Base-by-base conservation (phyloP, 1,139 yeast species). In the Lodderomyces beijingensis region DNA sequence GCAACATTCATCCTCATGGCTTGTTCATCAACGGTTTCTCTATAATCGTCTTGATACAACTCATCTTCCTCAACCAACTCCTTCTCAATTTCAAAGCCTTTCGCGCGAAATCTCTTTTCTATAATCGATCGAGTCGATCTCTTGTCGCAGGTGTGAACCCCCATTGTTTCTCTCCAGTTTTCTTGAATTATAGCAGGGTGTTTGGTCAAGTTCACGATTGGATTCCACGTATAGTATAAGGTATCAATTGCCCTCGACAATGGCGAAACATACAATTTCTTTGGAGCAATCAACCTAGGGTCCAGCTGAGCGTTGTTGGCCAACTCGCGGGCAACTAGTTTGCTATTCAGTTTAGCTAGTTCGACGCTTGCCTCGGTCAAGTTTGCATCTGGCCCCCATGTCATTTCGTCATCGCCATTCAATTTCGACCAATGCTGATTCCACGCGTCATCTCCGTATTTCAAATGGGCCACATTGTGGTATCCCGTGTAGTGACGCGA, bases 401-500 rank as follows among this genome's bases (percentile, higher is more conserved):
- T 62, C 6, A 62, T 52, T 24, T 59, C 55, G 5, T 70, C 74
- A 41, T 68, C 72, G 1, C 72, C 71, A 32, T 54, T 57, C 30
- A 62, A 42, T 34, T 57, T 62, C 30, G 66, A 60, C 70, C 72
- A 68, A 40, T 66, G 44, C 16, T 55, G 57, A 38, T 67, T 63
- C 74, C 74, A 68, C 3, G 47, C 64, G 24, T 59, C 50, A 32
- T 67, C 59, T 3, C 74, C 74, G 37, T 67, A 67, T 37, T 56
- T 53, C 12, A 55, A 34, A 41, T 66, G 69, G 27, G 70, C 73
- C 39, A 65, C 44, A 44, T 68, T 68, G 45, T 68, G 74, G 45
- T 41, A 65, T 3, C 74, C 74, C 43, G 67, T 70, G 3, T 73
- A 73, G 36, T 68, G 74, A 39, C 74, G 59, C 12, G 71, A 70